Percentiles rank a stretch among this genome's conserved stretches.
phyloP scores from a whole-genome alignment of 345 rosid genomes.

The Moringa oleifera region DNA sequence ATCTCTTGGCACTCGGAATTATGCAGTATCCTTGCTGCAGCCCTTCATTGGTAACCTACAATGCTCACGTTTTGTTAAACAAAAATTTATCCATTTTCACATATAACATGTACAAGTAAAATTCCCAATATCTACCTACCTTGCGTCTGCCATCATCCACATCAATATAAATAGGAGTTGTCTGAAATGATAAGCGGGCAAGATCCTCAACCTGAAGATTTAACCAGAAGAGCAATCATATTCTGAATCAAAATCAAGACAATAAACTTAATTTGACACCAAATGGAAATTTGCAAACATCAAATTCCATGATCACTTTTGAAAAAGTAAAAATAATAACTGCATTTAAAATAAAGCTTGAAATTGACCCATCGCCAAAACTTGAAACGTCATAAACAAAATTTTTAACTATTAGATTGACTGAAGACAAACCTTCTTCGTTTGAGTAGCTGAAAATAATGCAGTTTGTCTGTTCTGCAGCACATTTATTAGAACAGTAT shows the following conservation, averaged over 20 bases:
- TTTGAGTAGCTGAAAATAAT: constrained; percentile 94
- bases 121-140: constrained; percentile 38
- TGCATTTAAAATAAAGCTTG: neutral
- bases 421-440: constrained; percentile 60
- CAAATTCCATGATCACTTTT: too few species aligned
- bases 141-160: constrained; percentile 92
- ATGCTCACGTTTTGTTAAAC: constrained; percentile 10
- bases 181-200: constrained; percentile 85
- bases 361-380: neutral
- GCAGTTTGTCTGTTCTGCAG: constrained; percentile 96
- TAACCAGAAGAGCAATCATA: neutral
- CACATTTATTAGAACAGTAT: constrained; percentile 22
- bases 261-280: neutral
- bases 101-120: neutral
- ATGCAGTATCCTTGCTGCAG: constrained; percentile 96
- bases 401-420: neutral
- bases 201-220: constrained; percentile 82
- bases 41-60: constrained; percentile 95
- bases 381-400: neutral
- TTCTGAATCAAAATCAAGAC: neutral
- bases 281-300: neutral
- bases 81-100: neutral
- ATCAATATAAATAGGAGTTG: constrained; percentile 77
- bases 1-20: constrained; percentile 74
- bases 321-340: too few species aligned